Percentiles rank a stretch among this genome's conserved stretches.
Conservation (phyloP, 345 rosid species). For the Bruguiera parviflora region DNA sequence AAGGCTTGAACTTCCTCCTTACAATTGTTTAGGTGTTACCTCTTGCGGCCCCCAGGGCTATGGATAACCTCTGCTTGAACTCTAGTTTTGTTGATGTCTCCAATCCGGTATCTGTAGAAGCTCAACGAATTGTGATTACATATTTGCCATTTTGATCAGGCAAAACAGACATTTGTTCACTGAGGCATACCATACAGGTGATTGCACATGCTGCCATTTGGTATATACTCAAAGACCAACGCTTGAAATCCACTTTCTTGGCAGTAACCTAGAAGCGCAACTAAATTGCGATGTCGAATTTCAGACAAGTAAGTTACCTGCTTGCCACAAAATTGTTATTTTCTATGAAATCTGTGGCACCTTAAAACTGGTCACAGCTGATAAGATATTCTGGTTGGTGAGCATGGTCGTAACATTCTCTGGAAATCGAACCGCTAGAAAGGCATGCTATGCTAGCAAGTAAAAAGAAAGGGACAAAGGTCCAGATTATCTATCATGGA, state of each 20-base stretch:
- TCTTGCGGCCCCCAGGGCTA: constrained; percentile 69
- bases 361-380: background rate
- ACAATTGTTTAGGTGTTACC: constrained; percentile 37
- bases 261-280: constrained; percentile 58
- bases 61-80: constrained; percentile 58
- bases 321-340: constrained; percentile 15
- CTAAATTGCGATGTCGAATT: constrained; percentile 58
- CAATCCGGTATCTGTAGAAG: constrained; percentile 35
- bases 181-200: constrained; percentile 48
- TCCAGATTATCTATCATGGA: background rate
- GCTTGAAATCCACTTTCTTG: constrained; percentile 49
- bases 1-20: background rate
- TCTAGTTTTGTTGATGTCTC: constrained; percentile 46
- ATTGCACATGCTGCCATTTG: constrained; percentile 59
- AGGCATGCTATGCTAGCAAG: no score
- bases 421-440: no score
- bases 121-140: constrained; percentile 1
- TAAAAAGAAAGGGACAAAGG: background rate
- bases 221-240: constrained; percentile 55
- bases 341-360: background rate
- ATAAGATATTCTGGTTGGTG: background rate
- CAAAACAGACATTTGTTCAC: background rate
- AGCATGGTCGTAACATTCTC: no score
- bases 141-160: constrained; percentile 1
- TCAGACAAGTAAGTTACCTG: constrained; percentile 53